Evolutionary conservation across 148 eudicot genomes (phyloP).

Genomic region (Talinum fruticosum): DNA sequence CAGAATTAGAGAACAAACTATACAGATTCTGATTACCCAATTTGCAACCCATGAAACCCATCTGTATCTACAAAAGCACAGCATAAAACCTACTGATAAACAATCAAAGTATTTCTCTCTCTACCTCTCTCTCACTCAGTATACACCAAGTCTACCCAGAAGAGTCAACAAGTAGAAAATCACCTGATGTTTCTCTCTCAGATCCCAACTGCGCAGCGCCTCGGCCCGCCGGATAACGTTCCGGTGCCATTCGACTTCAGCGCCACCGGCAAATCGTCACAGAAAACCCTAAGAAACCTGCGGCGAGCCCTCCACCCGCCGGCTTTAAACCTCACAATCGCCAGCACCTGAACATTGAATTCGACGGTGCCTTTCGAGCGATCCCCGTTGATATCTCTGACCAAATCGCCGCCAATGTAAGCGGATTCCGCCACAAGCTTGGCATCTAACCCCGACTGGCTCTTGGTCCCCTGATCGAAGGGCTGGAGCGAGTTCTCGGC

Average conservation of each 20-base stretch:
- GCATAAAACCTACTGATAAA: constrained; percentile 1
- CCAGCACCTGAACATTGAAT: constrained; percentile 43
- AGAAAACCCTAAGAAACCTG: constrained; percentile 51
- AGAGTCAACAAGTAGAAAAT: neutral
- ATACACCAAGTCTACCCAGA: neutral
- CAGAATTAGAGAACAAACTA: constrained; percentile 15
- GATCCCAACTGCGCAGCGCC: constrained; percentile 28
- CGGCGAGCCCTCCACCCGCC: constrained; percentile 58
- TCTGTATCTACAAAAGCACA: constrained; percentile 15
- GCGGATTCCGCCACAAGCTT: constrained; percentile 35
- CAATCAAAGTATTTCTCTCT: neutral
- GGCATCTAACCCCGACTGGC: constrained; percentile 32
- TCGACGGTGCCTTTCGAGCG: constrained; percentile 31
- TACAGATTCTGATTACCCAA: constrained; percentile 2
- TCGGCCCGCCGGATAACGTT: constrained; percentile 13
- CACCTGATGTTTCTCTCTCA: constrained; percentile 17
- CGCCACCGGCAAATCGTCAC: constrained; percentile 39
- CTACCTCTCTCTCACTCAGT: neutral
- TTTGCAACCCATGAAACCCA: neutral
- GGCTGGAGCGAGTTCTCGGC: constrained; percentile 45
- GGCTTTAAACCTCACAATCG: constrained; percentile 47
- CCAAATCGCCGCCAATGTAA: constrained; percentile 29
- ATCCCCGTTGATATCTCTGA: constrained; percentile 33
- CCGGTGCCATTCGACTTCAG: constrained; percentile 28
- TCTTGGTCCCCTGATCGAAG: constrained; percentile 45